Evolutionary conservation across 169 alveolate species (phyloP).

Genomic region (Cystoisospora suis): DNA sequence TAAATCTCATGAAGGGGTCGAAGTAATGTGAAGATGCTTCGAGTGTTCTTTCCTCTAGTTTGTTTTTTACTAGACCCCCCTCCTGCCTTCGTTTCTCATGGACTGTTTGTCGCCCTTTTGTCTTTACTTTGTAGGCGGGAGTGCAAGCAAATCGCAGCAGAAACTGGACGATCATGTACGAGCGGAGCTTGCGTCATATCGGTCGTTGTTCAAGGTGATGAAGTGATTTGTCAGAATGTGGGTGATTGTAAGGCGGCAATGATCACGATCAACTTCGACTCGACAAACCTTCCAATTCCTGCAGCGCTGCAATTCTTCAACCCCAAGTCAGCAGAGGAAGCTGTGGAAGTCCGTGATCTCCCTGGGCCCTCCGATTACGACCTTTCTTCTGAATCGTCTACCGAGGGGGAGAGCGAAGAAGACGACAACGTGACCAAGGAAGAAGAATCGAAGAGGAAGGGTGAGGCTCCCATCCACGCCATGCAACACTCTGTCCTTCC

Average conservation of each 20-base stretch:
- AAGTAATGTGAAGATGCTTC: too few relatives aligned
- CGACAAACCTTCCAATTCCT: background rate
- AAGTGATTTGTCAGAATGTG: background rate
- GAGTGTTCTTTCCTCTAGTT: too few relatives aligned
- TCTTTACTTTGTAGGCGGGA: background rate
- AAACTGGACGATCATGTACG: background rate
- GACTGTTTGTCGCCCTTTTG: background rate
- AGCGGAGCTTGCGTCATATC: conserved; percentile 30
- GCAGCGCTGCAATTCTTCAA: background rate
- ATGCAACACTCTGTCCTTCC: too few relatives aligned
- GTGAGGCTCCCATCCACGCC: too few relatives aligned
- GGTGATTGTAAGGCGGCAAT: conserved; percentile 26
- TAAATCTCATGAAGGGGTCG: too few relatives aligned
- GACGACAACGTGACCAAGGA: background rate
- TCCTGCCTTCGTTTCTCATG: background rate
- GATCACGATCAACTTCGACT: conserved; percentile 9
- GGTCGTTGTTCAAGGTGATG: background rate
- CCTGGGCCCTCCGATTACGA: too few relatives aligned
- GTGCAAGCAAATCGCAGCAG: background rate
- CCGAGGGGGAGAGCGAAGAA: background rate
- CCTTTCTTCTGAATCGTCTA: too few relatives aligned
- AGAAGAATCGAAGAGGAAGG: background rate
- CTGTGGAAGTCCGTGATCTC: background rate
- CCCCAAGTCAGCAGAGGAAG: background rate
- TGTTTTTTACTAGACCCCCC: too few relatives aligned